Evolutionary conservation across 441 rosid species (phyloP).

Genomic region (Adansonia grandidieri): DNA sequence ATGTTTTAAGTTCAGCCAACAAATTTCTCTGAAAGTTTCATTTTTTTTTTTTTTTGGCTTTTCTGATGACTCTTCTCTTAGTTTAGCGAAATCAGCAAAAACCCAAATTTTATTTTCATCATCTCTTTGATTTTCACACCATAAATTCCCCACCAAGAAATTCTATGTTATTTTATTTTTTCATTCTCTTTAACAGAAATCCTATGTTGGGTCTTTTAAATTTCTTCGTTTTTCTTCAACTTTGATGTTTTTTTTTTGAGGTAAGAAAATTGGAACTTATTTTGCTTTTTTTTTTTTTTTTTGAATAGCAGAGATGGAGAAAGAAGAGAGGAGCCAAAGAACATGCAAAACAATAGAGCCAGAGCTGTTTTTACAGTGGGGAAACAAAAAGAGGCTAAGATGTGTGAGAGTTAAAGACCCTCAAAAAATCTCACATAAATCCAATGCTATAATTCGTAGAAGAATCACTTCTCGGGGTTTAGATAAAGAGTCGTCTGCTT

Average conservation of each 20-base stretch:
- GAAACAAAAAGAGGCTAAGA: conserved; percentile 71
- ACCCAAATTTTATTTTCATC: conserved; percentile 20
- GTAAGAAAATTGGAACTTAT: background rate
- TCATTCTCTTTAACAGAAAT: background rate
- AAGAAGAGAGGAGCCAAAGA: conserved; percentile 53
- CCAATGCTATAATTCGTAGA: conserved; percentile 48
- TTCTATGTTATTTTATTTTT: background rate
- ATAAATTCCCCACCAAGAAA: background rate
- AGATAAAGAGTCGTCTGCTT: conserved; percentile 52
- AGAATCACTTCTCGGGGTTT: conserved; percentile 51
- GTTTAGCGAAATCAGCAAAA: background rate
- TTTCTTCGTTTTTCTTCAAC: background rate
- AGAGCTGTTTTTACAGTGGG: conserved; percentile 72
- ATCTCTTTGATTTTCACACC: conserved; percentile 21
- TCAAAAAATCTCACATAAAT: conserved; percentile 48
- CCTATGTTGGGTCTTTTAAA: conserved; percentile 17
- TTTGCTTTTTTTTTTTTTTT: conserved; percentile 1
- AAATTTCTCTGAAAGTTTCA: conserved; percentile 9
- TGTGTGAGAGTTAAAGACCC: conserved; percentile 74
- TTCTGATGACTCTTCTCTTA: background rate
- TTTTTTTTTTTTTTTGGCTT: background rate
- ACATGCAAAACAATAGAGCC: conserved; percentile 57
- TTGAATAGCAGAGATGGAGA: conserved; percentile 43
- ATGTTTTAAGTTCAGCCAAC: conserved; percentile 33
- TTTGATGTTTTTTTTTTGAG: background rate